Evolutionary conservation across 345 rosid genomes (phyloP).

Genomic region (Tarenaya hassleriana): DNA sequence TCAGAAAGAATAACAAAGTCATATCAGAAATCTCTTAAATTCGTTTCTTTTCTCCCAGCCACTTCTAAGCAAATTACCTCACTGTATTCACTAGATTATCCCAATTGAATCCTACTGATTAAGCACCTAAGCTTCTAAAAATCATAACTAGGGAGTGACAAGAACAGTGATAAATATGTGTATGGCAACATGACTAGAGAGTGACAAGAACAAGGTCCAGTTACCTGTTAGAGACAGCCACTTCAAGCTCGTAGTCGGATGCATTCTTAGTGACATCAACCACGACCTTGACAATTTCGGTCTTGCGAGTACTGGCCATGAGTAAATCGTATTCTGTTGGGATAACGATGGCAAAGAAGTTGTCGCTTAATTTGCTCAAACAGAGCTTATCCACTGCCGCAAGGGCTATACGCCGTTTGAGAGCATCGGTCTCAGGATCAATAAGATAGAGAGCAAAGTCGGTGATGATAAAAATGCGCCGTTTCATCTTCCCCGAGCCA

Average conservation of each 20-base stretch:
- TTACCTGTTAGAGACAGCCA: constrained; percentile 75
- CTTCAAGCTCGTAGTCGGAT: constrained; percentile 79
- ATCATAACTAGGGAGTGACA: too few species aligned
- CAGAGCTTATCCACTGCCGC: constrained; percentile 78
- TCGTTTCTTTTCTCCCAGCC: too few species aligned
- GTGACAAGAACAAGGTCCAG: not conserved
- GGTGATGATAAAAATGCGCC: constrained; percentile 59
- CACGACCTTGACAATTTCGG: constrained; percentile 75
- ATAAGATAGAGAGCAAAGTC: constrained; percentile 75
- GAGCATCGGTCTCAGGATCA: constrained; percentile 70
- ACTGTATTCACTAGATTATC: too few species aligned
- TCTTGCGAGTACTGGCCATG: constrained; percentile 87
- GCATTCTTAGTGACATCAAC: constrained; percentile 73
- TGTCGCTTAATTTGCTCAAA: constrained; percentile 78
- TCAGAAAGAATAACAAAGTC: constrained; percentile 1
- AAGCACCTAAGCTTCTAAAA: too few species aligned
- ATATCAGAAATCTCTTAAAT: not conserved
- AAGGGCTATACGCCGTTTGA: constrained; percentile 69
- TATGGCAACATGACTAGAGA: not conserved
- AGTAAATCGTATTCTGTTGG: constrained; percentile 93
- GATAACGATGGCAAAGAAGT: constrained; percentile 75
- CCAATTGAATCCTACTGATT: too few species aligned
- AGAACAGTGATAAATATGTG: not conserved
- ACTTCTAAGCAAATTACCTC: too few species aligned
- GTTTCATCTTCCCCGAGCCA: constrained; percentile 79